A percentile compares a stretch with the other conserved stretches of the same genome.
Evolutionary conservation across 148 eudicot genomes (phyloP).

Genomic region (Rhododendron kiyosumense): DNA sequence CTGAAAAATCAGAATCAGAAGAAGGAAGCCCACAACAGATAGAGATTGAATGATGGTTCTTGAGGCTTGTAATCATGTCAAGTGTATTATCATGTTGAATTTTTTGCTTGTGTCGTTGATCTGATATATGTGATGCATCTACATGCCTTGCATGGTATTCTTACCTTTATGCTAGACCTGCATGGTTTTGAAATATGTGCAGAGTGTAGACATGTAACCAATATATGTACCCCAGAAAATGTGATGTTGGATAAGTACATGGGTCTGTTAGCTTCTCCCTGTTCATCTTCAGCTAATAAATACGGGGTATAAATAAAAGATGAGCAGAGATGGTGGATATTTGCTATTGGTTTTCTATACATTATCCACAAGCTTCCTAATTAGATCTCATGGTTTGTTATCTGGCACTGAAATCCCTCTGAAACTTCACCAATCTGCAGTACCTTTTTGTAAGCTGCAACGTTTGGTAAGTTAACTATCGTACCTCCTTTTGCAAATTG

Average conservation of each 20-base stretch:
- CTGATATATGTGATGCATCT: background rate
- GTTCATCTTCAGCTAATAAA: too few species aligned
- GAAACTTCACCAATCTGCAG: too few species aligned
- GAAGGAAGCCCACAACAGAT: slow-evolving; percentile 63
- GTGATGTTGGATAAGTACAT: background rate
- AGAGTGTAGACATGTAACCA: background rate
- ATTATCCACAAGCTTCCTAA: too few species aligned
- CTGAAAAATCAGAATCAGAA: slow-evolving; percentile 23
- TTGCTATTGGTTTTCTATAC: too few species aligned
- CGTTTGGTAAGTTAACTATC: too few species aligned
- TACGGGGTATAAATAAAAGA: too few species aligned
- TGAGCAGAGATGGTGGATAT: too few species aligned
- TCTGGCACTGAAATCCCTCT: too few species aligned
- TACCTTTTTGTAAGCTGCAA: too few species aligned
- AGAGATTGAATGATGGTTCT: slow-evolving; percentile 56
- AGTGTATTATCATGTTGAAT: background rate
- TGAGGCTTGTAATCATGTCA: background rate
- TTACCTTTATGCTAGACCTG: background rate
- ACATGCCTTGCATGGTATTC: background rate
- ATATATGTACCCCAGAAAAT: background rate
- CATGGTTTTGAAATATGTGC: background rate
- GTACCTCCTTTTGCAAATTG: too few species aligned
- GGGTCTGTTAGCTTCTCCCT: too few species aligned
- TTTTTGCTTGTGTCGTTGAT: background rate
- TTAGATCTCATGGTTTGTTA: too few species aligned